phyloP scores from a whole-genome alignment of 371 early-diverging fungal genomes.

The Umbelopsis sp. region DNA sequence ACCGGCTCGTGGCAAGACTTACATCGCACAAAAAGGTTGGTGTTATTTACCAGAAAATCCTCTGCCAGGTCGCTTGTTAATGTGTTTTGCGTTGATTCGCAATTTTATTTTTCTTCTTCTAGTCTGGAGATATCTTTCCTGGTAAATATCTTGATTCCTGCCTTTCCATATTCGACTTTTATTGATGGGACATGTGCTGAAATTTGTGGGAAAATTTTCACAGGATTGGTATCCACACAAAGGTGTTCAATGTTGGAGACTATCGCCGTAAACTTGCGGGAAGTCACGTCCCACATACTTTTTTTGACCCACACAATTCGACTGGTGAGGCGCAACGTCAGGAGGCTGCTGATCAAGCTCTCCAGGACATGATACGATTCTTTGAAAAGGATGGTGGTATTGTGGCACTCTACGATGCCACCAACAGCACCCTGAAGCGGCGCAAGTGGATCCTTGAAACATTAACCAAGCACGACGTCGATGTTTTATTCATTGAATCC shows the following conservation, averaged over 20 bases:
- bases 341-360: conserved; percentile 82
- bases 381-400: conserved; percentile 76
- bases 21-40: conserved; percentile 91
- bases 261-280: conserved; percentile 92
- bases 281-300: conserved; percentile 80
- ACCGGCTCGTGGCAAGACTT: conserved; percentile 91
- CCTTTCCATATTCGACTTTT: background rate
- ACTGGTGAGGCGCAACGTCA: conserved; percentile 76
- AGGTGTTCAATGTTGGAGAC: conserved; percentile 95
- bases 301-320: conserved; percentile 90
- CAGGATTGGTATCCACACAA: conserved; percentile 80
- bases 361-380: conserved; percentile 93
- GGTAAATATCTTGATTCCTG: conserved; percentile 47
- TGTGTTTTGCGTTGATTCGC: background rate
- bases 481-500: conserved; percentile 95
- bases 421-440: conserved; percentile 90
- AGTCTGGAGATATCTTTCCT: conserved; percentile 92
- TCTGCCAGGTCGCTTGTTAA: background rate
- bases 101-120: background rate
- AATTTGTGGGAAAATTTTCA: conserved; percentile 6
- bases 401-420: conserved; percentile 96
- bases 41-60: background rate
- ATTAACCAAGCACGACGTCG: conserved; percentile 72
- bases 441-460: conserved; percentile 71
- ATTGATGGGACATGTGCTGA: conserved; percentile 9